Evolutionary conservation across 208 protist genomes (phyloP).

Genomic region (Borovskyia barvae): DNA sequence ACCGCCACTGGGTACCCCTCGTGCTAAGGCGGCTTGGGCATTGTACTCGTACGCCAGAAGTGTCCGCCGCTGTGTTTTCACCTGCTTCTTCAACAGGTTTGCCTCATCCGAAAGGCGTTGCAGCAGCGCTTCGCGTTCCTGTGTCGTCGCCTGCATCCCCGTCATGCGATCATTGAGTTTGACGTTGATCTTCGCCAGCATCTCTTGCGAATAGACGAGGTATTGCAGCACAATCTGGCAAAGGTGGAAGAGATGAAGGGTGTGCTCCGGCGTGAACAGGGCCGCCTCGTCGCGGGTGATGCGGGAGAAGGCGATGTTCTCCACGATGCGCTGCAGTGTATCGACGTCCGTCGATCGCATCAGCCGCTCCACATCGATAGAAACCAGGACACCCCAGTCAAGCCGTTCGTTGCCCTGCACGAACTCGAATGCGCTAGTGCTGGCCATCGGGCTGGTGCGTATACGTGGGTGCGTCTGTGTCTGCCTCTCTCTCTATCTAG

Average conservation of each 20-base stretch:
- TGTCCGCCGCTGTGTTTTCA: constrained; percentile 82
- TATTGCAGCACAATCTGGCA: constrained; percentile 89
- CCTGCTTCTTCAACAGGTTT: constrained; percentile 65
- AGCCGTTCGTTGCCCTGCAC: constrained; percentile 83
- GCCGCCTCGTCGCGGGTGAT: constrained; percentile 85
- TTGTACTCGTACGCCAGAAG: constrained; percentile 86
- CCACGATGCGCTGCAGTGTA: constrained; percentile 83
- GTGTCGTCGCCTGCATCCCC: constrained; percentile 38
- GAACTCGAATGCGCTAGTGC: constrained; percentile 65
- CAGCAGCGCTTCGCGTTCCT: constrained; percentile 29
- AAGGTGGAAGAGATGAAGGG: constrained; percentile 82
- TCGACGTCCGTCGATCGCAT: constrained; percentile 83
- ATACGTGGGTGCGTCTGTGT: constrained; percentile 2
- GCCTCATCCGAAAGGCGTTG: constrained; percentile 59
- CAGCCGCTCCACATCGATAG: constrained; percentile 81
- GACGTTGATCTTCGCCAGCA: constrained; percentile 80
- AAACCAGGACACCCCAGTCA: constrained; percentile 87
- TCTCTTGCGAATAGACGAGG: constrained; percentile 87
- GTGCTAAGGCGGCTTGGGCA: constrained; percentile 23
- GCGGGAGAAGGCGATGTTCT: constrained; percentile 87
- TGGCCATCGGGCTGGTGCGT: constrained; percentile 19
- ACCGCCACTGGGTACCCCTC: constrained; percentile 1
- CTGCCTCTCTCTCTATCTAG: too few relatives aligned
- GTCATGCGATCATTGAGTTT: constrained; percentile 57
- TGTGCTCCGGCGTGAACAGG: constrained; percentile 83